These are phyloP conservation scores for Trypanosoma cruzi DNA, from an alignment of 208 protist species.

Conservation along the genomic window DNA sequence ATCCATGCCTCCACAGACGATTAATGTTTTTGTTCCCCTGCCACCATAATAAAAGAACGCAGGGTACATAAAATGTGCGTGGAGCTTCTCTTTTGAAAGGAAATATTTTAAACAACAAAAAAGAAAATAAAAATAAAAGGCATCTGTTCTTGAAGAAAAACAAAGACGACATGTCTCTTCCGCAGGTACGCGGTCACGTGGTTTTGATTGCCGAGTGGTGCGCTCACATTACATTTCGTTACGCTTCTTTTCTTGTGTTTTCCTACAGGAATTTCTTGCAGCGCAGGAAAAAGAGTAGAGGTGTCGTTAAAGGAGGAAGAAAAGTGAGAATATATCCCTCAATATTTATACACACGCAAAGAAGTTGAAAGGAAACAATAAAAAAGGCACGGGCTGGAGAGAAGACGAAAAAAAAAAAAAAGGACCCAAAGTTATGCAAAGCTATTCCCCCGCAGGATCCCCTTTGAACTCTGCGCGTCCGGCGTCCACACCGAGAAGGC, in stretches of 20 bases:
- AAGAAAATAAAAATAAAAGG: neutral
- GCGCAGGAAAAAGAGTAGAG: neutral
- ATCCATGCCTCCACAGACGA: neutral
- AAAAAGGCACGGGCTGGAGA: neutral
- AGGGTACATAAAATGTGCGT: constrained; percentile 7
- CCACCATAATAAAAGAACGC: neutral
- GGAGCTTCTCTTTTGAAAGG: constrained; percentile 15
- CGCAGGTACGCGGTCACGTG: too few species aligned
- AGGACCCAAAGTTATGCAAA: neutral
- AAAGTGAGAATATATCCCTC: too few species aligned
- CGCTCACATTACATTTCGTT: neutral
- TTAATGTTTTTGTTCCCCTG: neutral
- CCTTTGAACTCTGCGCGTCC: neutral
- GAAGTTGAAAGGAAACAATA: neutral
- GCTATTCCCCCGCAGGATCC: constrained; percentile 18
- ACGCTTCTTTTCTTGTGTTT: neutral
- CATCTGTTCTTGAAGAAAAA: neutral
- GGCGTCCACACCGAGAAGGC: constrained; percentile 18
- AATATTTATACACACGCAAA: too few species aligned
- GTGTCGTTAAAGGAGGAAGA: neutral
- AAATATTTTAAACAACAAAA: neutral
- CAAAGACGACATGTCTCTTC: neutral
- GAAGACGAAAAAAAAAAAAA: neutral
- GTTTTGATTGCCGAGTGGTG: neutral
- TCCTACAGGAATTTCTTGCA: neutral